Evolutionary conservation across 1,284 basidiomycete genomes (phyloP).

Genomic region (Leccinum fallax): DNA sequence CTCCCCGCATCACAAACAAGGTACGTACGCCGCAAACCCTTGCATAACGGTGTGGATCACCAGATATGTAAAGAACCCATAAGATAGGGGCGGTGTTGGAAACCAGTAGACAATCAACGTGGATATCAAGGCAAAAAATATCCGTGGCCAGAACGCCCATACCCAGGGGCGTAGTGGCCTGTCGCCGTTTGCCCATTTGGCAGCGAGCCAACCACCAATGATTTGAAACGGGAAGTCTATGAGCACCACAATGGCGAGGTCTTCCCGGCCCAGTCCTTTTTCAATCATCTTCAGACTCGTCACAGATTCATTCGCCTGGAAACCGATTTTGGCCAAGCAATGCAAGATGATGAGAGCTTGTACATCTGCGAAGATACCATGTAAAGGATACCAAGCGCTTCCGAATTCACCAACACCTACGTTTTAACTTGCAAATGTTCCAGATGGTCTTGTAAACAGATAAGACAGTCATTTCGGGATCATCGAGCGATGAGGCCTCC

Average conservation of each 20-base stretch:
- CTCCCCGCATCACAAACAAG: background rate
- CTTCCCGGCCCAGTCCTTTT: constrained; percentile 94
- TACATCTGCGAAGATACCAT: constrained; percentile 62
- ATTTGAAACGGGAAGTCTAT: constrained; percentile 99
- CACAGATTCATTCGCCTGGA: constrained; percentile 93
- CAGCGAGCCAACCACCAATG: constrained; percentile 94
- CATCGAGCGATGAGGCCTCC: constrained; percentile 72
- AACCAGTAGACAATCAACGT: constrained; percentile 86
- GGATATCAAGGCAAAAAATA: constrained; percentile 73
- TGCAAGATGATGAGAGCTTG: constrained; percentile 89
- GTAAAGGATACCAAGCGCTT: constrained; percentile 1
- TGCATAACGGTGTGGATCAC: constrained; percentile 81
- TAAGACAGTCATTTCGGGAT: constrained; percentile 88
- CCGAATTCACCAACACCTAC: constrained; percentile 46
- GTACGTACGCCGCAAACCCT: constrained; percentile 80
- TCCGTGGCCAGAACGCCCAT: constrained; percentile 87
- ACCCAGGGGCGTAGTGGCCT: constrained; percentile 86
- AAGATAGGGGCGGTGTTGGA: constrained; percentile 74
- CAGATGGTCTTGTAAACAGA: constrained; percentile 95
- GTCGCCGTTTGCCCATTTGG: constrained; percentile 84
- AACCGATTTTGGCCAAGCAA: constrained; percentile 93
- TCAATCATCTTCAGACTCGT: constrained; percentile 96
- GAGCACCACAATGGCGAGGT: constrained; percentile 91
- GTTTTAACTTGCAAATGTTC: constrained; percentile 89
- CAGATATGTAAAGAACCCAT: constrained; percentile 82